Base-by-base conservation (phyloP, 805 yeast genomes). In the Yamadazyma takamatsuzukensis region DNA sequence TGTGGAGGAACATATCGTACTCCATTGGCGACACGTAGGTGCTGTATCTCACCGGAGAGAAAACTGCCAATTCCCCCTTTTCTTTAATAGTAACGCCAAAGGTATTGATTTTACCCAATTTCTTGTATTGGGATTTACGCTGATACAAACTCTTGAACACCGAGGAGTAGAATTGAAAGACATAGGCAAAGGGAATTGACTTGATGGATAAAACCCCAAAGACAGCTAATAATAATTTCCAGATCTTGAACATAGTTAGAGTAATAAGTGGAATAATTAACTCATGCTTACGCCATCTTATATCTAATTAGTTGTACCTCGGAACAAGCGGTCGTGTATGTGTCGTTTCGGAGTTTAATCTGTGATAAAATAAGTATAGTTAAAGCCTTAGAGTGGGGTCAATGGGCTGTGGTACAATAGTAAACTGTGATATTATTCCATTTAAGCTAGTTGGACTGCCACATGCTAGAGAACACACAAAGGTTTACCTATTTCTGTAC, bases 1-100 rank as follows among this genome's bases (percentile, higher is more conserved):
- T 90, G 64, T 89, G 97, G 29, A 87, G 48, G 51, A 86, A 86
- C 64, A 84, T 74, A 56, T 89, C 97, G 51, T 86, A 78, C 52
- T 89, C 97, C 49, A 83, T 59, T 6, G 83, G 77, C 1, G 90
- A 80, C 18, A 83, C 83, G 39, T 74, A 76, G 0, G 88, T 72
- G 15, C 54, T 43, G 42, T 64, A 64, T 10, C 53, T 46, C 1
- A 64, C 50, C 27, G 71, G 64, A 9, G 65, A 61, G 52, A 80
- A 79, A n/a, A 67, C 43, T 24, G 61, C 48, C 45, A 54, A 15
- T 39, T 44, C 36, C 30, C 37, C 45, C 32, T 28, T 47, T 15
- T 37, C 25, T 7, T 42, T 40, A 26, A 41, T 51, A 25, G 56
- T 53, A 24, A 55, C 43, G 9, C 64, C 68, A 34, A 51, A 58